phyloP scores from a whole-genome alignment of 805 yeast genomes.

The Ogataea pignaliae region DNA sequence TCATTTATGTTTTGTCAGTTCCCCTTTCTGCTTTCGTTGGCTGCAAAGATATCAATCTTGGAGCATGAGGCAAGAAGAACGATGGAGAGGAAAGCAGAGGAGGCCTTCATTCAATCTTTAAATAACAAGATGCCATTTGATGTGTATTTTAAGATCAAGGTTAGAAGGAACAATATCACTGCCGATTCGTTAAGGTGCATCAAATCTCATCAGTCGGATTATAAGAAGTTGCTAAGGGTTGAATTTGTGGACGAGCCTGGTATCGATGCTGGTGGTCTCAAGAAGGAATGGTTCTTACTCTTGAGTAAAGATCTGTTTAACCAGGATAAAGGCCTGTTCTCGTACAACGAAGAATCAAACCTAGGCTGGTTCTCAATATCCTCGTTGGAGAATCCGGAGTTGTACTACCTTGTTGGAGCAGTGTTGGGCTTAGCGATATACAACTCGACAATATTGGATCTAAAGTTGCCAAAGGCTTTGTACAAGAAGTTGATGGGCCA shows the following conservation, averaged over 20 bases:
- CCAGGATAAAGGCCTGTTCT: constrained; percentile 64
- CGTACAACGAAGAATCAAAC: constrained; percentile 62
- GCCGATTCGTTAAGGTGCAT: constrained; percentile 71
- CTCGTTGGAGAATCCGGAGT: constrained; percentile 42
- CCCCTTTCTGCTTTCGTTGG: constrained; percentile 78
- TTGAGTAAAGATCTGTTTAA: constrained; percentile 66
- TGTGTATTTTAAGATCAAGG: constrained; percentile 62
- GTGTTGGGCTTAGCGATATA: constrained; percentile 87
- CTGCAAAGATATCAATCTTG: constrained; percentile 73
- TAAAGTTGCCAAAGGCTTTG: constrained; percentile 69
- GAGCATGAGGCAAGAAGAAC: constrained; percentile 76
- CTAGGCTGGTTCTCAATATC: constrained; percentile 69
- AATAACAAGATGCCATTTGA: constrained; percentile 58
- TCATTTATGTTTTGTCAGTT: constrained; percentile 68
- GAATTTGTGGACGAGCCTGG: constrained; percentile 89
- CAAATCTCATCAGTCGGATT: constrained; percentile 49
- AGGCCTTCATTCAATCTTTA: constrained; percentile 75
- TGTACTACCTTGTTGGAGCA: constrained; percentile 77
- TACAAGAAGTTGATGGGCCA: constrained; percentile 68
- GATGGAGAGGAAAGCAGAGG: constrained; percentile 86
- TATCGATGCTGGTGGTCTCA: constrained; percentile 90
- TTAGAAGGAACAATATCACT: constrained; percentile 63
- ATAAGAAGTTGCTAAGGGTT: constrained; percentile 70
- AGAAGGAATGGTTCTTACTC: constrained; percentile 89
- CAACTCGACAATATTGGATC: constrained; percentile 81